Evolutionary conservation across 495 filamentous ascomycete genomes (phyloP), one percentile per base, ranked within the genome.

Genomic region (Endocarpon pusillum): DNA sequence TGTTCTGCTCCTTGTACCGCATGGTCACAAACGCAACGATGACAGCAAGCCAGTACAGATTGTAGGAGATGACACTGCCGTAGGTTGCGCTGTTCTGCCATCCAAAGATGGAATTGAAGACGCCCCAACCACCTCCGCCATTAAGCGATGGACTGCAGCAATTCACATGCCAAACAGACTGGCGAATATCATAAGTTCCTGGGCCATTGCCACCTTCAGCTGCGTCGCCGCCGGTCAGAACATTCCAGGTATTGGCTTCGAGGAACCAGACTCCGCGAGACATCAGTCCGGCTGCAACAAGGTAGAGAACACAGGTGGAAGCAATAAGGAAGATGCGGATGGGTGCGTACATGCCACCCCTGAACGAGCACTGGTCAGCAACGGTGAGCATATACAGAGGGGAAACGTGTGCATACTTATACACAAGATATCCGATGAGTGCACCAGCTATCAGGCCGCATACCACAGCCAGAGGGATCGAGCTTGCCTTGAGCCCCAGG

Each of bases 61-160:
- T 91, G 57, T 94, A 94, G 3, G 76, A 71, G 38, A 94, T 72
- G 24, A 89, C 78, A 0, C 62, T 64, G 5, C 64, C 81, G 36
- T 87, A 83, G 0, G 82, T 87, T 1, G 82, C 86, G 0, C 79
- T 80, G 53, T 94, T 93, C 37, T 73, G 70, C 86, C 86, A 94
- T 16, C 86, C 86, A 6, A 67, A 42, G 9, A 75, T 55, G 12
- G 80, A 73, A 41, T 87, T 91, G 62, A 94, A 91, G 47, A 94
- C 70, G 28, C 82, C 84, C 86, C 86, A 94, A 17, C 82, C 83
- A 28, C 70, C 71, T 12, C 81, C 82, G 21, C 79, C 80, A 34
- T 73, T 72, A 11, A 77, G 31, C 15, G 61, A 52, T 0, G 84
- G 73, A 35, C 67, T 86, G 52, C 83, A 91, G 59, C 81, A 92